These are phyloP conservation scores for Aethionema arabicum DNA, from an alignment of 345 rosid species.

Conservation along the genomic window DNA sequence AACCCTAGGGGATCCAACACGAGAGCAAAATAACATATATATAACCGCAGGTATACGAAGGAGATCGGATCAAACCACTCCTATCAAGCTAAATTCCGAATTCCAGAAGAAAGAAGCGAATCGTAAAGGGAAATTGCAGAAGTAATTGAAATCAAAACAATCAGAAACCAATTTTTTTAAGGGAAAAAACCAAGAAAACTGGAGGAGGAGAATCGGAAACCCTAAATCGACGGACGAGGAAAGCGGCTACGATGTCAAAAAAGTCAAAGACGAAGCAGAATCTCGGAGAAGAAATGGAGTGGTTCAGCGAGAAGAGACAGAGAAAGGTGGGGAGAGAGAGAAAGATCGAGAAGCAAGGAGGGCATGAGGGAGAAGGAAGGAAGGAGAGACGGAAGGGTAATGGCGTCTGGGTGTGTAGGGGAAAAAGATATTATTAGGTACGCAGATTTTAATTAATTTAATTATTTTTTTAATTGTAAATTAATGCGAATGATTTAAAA, in stretches of 20 bases:
- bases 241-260: constrained; percentile 33
- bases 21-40: constrained; percentile 3
- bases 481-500: too few relatives aligned
- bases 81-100: constrained; percentile 1
- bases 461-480: too few relatives aligned
- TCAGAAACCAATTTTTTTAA: background rate
- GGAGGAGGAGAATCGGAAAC: constrained; percentile 23
- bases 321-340: constrained; percentile 22
- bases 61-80: constrained; percentile 30
- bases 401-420: too few relatives aligned
- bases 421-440: too few relatives aligned
- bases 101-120: constrained; percentile 1
- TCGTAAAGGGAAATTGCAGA: constrained; percentile 1
- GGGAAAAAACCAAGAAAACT: background rate
- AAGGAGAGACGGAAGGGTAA: background rate
- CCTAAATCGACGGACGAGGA: constrained; percentile 36
- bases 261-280: constrained; percentile 34
- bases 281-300: constrained; percentile 29
- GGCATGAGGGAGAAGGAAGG: constrained; percentile 12
- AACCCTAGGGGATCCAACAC: constrained; percentile 26
- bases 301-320: constrained; percentile 4
- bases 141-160: background rate
- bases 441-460: too few relatives aligned
- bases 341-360: constrained; percentile 31
- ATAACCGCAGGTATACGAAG: constrained; percentile 9